Evolutionary conservation across 192 early-diverging fungal species (phyloP).

Genomic region (Backusella mclennaniae): DNA sequence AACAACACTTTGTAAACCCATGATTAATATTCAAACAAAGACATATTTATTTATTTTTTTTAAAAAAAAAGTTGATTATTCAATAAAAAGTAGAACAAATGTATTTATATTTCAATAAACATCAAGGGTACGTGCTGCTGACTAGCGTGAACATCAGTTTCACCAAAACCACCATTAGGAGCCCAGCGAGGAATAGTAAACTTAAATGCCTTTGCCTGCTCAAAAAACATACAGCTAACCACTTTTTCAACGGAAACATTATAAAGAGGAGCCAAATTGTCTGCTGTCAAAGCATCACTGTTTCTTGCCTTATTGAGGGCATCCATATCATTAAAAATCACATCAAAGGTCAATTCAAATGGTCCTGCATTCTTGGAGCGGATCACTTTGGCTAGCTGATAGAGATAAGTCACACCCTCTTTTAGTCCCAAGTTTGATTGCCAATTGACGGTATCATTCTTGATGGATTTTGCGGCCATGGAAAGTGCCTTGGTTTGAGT

Average conservation of each 20-base stretch:
- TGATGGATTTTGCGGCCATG: not conserved
- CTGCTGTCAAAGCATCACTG: not conserved
- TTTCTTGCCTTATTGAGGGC: not conserved
- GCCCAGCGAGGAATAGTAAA: slow-evolving; percentile 20
- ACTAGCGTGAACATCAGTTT: slow-evolving; percentile 21
- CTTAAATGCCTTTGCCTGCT: slow-evolving; percentile 23
- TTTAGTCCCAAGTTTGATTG: not conserved
- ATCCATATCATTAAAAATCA: slow-evolving; percentile 13
- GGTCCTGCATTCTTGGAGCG: slow-evolving; percentile 23
- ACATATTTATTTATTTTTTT: too few relatives aligned
- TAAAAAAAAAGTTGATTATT: not conserved
- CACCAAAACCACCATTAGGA: slow-evolving; percentile 23
- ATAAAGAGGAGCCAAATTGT: slow-evolving; percentile 8
- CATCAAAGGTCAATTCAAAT: slow-evolving; percentile 21
- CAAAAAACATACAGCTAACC: slow-evolving; percentile 16
- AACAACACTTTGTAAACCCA: too few relatives aligned
- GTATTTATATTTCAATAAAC: slow-evolving; percentile 29
- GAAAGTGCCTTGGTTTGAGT: not conserved
- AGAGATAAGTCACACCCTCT: slow-evolving; percentile 4
- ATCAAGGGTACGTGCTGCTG: slow-evolving; percentile 21
- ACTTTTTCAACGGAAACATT: slow-evolving; percentile 4
- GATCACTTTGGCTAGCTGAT: slow-evolving; percentile 4
- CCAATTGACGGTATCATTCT: not conserved
- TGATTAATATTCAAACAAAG: too few relatives aligned
- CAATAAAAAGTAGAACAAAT: not conserved